These are phyloP conservation scores for Diplocarpon mali DNA, from an alignment of 2,329 filamentous ascomycete genomes.

Conservation along the genomic window DNA sequence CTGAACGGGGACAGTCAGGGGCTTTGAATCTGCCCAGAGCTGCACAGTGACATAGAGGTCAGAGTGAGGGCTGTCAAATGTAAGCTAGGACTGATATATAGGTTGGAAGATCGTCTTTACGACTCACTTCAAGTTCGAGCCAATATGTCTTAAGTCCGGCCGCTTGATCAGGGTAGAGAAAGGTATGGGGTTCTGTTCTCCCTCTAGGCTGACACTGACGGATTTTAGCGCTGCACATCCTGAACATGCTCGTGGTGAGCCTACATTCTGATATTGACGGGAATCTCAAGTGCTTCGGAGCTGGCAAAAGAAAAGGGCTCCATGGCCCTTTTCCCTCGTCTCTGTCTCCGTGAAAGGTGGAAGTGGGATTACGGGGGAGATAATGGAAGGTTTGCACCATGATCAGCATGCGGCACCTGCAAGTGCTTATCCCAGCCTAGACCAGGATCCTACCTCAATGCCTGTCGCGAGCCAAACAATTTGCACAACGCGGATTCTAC, in stretches of 20 bases:
- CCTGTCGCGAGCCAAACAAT: too few relatives aligned
- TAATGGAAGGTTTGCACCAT: neutral
- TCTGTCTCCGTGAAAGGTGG: neutral
- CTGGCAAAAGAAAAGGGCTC: conserved; percentile 94
- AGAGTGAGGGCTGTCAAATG: conserved; percentile 51
- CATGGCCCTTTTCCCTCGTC: conserved; percentile 41
- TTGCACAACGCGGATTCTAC: too few relatives aligned
- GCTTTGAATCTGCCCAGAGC: conserved; percentile 92
- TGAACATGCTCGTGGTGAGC: conserved; percentile 1
- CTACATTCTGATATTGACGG: conserved; percentile 56
- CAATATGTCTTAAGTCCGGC: conserved; percentile 74
- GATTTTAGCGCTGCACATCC: conserved; percentile 13
- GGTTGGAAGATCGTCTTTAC: neutral
- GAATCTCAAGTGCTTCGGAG: conserved; percentile 71
- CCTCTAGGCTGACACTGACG: conserved; percentile 62
- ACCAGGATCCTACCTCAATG: too few relatives aligned
- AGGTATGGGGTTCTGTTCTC: conserved; percentile 61
- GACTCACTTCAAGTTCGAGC: conserved; percentile 64
- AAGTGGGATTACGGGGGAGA: neutral
- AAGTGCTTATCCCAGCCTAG: too few relatives aligned
- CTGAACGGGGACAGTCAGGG: conserved; percentile 81
- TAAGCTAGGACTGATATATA: conserved; percentile 16
- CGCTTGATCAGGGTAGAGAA: conserved; percentile 69
- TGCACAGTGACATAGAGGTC: conserved; percentile 91
- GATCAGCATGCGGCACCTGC: too few relatives aligned